Evolutionary conservation across 2,329 filamentous ascomycete species (phyloP).

Genomic region (Colletotrichum sp.): DNA sequence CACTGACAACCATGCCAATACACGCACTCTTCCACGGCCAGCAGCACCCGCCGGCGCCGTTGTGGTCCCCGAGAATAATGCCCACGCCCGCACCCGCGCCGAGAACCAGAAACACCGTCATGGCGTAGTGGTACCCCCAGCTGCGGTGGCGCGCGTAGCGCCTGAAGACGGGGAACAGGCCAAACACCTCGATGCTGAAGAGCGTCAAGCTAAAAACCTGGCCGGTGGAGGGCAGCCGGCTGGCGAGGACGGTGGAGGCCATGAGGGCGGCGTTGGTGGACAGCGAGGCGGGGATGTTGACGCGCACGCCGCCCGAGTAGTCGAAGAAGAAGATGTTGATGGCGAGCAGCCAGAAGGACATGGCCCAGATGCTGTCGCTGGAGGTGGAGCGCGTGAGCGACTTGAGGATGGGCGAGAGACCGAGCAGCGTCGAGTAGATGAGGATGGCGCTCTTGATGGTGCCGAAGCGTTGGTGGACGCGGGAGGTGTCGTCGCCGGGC

Average conservation of each 20-base stretch:
- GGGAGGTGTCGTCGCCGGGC: slow-evolving; percentile 38
- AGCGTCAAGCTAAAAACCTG: slow-evolving; percentile 95
- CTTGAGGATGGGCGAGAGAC: slow-evolving; percentile 93
- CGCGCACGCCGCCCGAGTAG: slow-evolving; percentile 60
- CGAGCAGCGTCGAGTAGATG: slow-evolving; percentile 91
- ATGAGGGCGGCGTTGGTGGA: slow-evolving; percentile 97
- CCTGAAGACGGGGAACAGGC: slow-evolving; percentile 96
- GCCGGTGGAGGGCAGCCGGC: slow-evolving; percentile 84
- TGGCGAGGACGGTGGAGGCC: slow-evolving; percentile 93
- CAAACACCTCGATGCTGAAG: slow-evolving; percentile 97
- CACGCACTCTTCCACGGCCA: slow-evolving; percentile 63
- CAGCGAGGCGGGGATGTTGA: slow-evolving; percentile 74
- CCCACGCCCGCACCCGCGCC: slow-evolving; percentile 82
- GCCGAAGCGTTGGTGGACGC: slow-evolving; percentile 63
- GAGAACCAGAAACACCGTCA: slow-evolving; percentile 79
- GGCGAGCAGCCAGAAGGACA: slow-evolving; percentile 89
- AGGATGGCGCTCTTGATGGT: slow-evolving; percentile 92
- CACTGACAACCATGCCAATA: slow-evolving; percentile 77
- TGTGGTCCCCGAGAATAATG: slow-evolving; percentile 55
- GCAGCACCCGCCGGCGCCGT: slow-evolving; percentile 35
- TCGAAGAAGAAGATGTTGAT: slow-evolving; percentile 99
- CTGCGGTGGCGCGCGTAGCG: slow-evolving; percentile 83
- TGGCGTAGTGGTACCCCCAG: slow-evolving; percentile 78
- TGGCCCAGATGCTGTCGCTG: slow-evolving; percentile 95
- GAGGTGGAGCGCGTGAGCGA: slow-evolving; percentile 94